These are phyloP conservation scores for Fusarium caatingaense DNA, from an alignment of 2,329 filamentous ascomycete genomes.

Conservation along the genomic window DNA sequence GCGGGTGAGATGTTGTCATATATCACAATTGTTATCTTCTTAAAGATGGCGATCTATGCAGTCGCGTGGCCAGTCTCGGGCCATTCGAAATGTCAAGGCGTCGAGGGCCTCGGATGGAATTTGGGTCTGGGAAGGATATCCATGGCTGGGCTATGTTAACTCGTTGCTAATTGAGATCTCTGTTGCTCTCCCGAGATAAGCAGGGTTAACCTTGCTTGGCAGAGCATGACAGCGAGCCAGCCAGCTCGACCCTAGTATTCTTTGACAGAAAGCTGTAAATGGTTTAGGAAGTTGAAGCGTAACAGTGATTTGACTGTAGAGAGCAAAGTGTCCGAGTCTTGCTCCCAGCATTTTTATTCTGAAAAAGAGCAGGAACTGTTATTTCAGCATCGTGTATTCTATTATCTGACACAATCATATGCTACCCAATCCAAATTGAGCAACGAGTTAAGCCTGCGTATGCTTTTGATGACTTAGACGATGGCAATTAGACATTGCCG, in stretches of 20 bases:
- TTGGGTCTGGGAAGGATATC: background rate
- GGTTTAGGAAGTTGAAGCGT: background rate
- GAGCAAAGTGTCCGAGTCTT: background rate
- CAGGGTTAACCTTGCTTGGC: constrained; percentile 14
- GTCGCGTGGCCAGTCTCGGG: background rate
- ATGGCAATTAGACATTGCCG: background rate
- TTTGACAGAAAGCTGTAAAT: background rate
- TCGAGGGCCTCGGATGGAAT: background rate
- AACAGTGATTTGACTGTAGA: background rate
- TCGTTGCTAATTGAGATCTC: background rate
- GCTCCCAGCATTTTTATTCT: background rate
- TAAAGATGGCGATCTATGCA: background rate
- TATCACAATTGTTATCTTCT: background rate
- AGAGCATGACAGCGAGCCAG: background rate
- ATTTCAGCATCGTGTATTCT: background rate
- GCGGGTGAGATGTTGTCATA: background rate
- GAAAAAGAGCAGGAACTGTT: background rate
- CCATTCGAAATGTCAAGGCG: background rate
- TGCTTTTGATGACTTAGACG: background rate
- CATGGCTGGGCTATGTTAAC: background rate
- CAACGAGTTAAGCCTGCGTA: background rate
- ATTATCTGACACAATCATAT: background rate
- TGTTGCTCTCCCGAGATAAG: constrained; percentile 4
- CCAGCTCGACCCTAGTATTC: background rate
- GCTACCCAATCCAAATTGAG: background rate